Evolutionary conservation across 2,329 filamentous ascomycete genomes (phyloP), one percentile per base, ranked within the genome.

Genomic region (Karstenula rhodostoma): DNA sequence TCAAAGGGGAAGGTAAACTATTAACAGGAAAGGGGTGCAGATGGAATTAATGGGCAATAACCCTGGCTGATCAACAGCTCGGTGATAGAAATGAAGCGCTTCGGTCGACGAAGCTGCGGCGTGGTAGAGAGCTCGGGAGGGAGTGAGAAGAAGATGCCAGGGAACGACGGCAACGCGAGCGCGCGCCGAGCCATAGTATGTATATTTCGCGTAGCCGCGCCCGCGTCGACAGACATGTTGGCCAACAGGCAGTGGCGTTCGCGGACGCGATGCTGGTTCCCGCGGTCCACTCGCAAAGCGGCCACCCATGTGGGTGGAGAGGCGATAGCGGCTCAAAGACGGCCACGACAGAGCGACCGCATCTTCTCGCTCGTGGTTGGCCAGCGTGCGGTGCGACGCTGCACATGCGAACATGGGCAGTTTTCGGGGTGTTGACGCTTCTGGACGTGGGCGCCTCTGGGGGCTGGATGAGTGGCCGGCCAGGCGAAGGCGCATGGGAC

Each of bases 51-150:
- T 59, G 73, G 75, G 74, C 70, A 66, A 75, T 70, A 73, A 72
- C 73, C 75, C 74, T 62, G 56, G 67, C 75, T 77, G 81, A 69
- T 83, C 81, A 79, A 82, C 81, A 79, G 81, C 73, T 66, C 66
- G 71, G 66, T 69, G 58, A 68, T 71, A 69, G 70, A 70, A 73
- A 74, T 68, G 69, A 68, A 68, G 69, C 69, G 72, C 78, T 79
- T 80, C 80, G 80, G 73, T 81, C 79, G 80, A 82, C 80, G 80
- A 80, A 78, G 73, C 61, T 61, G 61, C 62, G 62, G 61, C 62
- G 58, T 56, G 60, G 43, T 63, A 66, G 63, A 69, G 61, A 61
- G 64, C 73, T 70, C 72, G 64, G 67, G 70, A 22, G 66, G 65
- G 68, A 63, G 58, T 62, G 53, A 72, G 74, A 78, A 78, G 66